These are phyloP conservation scores for Tricholoma hemisulphureum DNA, from an alignment of 768 basidiomycete genomes.

Conservation along the genomic window DNA sequence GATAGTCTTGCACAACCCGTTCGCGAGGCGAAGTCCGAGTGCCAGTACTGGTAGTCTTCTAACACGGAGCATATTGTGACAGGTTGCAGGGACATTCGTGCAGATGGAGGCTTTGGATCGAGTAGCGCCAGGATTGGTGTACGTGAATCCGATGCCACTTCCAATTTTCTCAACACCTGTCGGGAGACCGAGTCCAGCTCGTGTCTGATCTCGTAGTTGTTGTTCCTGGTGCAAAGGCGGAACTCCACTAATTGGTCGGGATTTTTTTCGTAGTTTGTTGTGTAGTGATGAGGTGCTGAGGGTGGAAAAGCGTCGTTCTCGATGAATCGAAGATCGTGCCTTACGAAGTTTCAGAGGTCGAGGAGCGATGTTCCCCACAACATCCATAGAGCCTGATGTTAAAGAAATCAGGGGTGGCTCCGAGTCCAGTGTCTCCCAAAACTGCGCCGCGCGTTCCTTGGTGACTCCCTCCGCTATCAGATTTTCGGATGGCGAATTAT, in stretches of 20 bases:
- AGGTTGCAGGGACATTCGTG: constrained; percentile 15
- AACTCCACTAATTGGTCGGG: constrained; percentile 33
- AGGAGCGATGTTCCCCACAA: constrained; percentile 16
- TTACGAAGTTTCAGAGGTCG: constrained; percentile 39
- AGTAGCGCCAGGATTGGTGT: constrained; percentile 31
- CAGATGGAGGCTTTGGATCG: constrained; percentile 23
- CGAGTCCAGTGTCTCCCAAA: constrained; percentile 48
- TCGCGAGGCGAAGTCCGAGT: constrained; percentile 15
- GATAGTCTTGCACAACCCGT: neutral
- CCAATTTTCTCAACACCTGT: constrained; percentile 47
- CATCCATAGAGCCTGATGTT: constrained; percentile 19
- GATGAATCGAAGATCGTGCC: constrained; percentile 34
- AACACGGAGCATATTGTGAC: constrained; percentile 15
- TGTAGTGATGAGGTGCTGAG: constrained; percentile 33
- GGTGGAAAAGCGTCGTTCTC: constrained; percentile 26
- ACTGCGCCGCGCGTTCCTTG: constrained; percentile 29
- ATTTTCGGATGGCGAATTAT: constrained; percentile 15
- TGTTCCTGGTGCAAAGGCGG: constrained; percentile 22
- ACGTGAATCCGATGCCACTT: constrained; percentile 53
- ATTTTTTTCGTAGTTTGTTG: constrained; percentile 40
- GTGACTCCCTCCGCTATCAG: constrained; percentile 17
- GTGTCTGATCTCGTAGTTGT: constrained; percentile 15
- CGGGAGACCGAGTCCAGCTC: constrained; percentile 36
- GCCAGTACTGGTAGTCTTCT: constrained; percentile 11
- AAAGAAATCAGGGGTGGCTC: constrained; percentile 28